Evolutionary conservation across 148 eudicot genomes (phyloP).

Genomic region (Camellia sinensis): DNA sequence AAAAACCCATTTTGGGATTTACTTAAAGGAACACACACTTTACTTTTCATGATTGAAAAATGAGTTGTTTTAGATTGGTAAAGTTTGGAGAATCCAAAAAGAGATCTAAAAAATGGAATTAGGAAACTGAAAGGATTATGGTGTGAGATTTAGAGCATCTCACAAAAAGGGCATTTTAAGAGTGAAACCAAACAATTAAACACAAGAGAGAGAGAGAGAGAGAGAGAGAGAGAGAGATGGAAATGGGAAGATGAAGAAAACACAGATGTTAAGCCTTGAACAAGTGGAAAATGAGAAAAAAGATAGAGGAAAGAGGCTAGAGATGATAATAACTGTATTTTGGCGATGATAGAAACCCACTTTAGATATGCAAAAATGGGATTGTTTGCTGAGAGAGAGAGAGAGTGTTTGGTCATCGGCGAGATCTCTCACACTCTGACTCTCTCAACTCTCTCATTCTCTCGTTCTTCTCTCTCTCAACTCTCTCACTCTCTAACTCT

Average conservation of each 20-base stretch:
- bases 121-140: neutral
- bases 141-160: neutral
- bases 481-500: too few relatives aligned
- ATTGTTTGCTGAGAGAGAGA: too few relatives aligned
- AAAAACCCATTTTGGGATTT: neutral
- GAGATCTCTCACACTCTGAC: too few relatives aligned
- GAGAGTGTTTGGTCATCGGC: too few relatives aligned
- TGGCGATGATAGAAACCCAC: neutral
- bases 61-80: neutral
- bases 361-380: too few relatives aligned
- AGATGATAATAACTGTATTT: neutral
- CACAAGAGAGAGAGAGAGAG: neutral
- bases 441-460: too few relatives aligned
- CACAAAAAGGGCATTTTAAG: neutral
- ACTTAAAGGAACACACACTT: neutral
- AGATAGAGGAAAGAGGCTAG: neutral
- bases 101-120: neutral
- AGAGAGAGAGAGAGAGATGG: neutral
- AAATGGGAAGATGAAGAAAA: slow-evolving; percentile 1
- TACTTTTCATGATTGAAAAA: neutral
- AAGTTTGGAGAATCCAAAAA: slow-evolving; percentile 1
- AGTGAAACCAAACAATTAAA: neutral
- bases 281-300: neutral
- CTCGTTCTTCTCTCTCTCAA: too few relatives aligned
- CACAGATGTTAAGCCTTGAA: neutral